phyloP scores from a whole-genome alignment of 495 filamentous ascomycete species.

The Parathielavia hyrcaniae region DNA sequence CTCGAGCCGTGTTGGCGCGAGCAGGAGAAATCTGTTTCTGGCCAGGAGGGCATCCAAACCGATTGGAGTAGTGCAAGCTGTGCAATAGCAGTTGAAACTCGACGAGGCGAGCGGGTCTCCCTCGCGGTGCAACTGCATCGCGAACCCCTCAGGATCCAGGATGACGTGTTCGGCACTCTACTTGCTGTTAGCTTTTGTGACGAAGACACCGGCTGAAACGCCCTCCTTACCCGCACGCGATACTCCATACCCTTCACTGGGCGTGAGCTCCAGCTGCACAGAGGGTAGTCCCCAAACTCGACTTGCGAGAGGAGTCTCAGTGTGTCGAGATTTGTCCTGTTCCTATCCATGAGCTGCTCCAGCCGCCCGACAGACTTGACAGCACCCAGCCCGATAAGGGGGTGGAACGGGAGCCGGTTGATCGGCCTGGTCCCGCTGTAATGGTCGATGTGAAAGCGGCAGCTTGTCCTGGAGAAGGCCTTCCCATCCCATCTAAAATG shows the following conservation, averaged over 20 bases:
- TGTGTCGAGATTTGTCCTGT: neutral
- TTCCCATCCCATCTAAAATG: slow-evolving; percentile 5
- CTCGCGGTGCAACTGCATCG: neutral
- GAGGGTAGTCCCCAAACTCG: neutral
- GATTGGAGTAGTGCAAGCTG: neutral
- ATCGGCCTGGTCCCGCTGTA: neutral
- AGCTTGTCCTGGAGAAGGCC: neutral
- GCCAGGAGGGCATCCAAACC: neutral
- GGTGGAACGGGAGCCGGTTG: neutral
- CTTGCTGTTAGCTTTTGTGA: neutral
- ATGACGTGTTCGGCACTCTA: neutral
- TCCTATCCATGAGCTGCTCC: neutral
- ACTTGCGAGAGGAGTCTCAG: neutral
- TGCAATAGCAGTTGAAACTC: neutral
- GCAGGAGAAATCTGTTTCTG: neutral
- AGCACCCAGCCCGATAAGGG: neutral
- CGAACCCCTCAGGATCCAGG: neutral
- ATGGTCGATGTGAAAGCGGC: neutral
- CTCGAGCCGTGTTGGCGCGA: neutral
- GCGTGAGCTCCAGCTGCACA: neutral
- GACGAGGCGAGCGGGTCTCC: neutral
- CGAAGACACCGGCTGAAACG: neutral
- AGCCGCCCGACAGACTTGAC: neutral
- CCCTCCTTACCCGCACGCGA: neutral
- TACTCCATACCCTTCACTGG: neutral